These are phyloP conservation scores for Rhipidocladum racemiflorum DNA, from an alignment of 176 grass and related monocot species.

Conservation along the genomic window DNA sequence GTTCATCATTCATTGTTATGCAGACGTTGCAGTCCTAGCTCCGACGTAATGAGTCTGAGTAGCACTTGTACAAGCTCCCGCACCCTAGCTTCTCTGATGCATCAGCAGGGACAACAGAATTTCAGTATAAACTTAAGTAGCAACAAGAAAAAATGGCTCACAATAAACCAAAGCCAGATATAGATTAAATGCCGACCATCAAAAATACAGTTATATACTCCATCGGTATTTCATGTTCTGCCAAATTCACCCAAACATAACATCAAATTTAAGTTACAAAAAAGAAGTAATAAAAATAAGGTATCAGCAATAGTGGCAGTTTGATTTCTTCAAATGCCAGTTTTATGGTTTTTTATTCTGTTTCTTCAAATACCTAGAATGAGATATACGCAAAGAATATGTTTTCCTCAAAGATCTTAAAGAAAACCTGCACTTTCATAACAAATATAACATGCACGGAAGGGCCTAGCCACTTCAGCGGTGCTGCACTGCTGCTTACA, in stretches of 20 bases:
- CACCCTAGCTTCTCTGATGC: slow-evolving; percentile 73
- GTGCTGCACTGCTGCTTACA: background rate
- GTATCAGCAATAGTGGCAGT: background rate
- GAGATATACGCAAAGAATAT: too few species aligned
- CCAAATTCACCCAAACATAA: background rate
- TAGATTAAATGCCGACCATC: background rate
- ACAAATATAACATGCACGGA: background rate
- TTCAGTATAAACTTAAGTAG: slow-evolving; percentile 16
- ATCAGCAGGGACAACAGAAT: slow-evolving; percentile 24
- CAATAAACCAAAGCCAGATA: slow-evolving; percentile 8
- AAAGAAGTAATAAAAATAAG: background rate
- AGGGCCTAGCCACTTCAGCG: background rate
- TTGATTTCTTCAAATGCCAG: background rate
- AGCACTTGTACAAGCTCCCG: slow-evolving; percentile 89
- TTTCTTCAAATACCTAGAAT: too few species aligned
- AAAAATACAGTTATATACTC: background rate
- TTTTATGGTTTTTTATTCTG: too few species aligned
- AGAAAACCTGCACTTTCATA: background rate
- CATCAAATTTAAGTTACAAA: background rate
- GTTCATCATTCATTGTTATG: slow-evolving; percentile 42
- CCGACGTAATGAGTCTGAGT: slow-evolving; percentile 67
- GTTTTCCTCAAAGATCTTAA: too few species aligned
- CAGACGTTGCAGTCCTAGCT: slow-evolving; percentile 63
- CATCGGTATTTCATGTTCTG: background rate
- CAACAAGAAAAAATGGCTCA: background rate